Evolutionary conservation across 495 filamentous ascomycete genomes (phyloP).

Genomic region (Tetracladium marchalianum): DNA sequence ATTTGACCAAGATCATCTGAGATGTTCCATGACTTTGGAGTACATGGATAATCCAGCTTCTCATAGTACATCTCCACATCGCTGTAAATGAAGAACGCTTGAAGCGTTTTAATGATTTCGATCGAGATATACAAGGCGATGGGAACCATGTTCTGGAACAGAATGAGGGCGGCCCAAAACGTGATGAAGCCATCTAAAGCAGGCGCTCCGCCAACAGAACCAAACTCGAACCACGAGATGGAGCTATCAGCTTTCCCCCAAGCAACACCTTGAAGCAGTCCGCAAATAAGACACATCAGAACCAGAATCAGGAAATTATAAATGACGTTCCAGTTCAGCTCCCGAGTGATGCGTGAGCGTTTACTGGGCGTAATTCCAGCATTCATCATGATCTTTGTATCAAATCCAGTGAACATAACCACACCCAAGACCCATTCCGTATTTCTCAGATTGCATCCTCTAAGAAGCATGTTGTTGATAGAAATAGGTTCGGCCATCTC

Average conservation of each 20-base stretch:
- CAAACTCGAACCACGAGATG: slow-evolving; percentile 76
- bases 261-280: slow-evolving; percentile 71
- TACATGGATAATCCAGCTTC: slow-evolving; percentile 82
- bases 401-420: slow-evolving; percentile 92
- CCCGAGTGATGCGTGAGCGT: slow-evolving; percentile 77
- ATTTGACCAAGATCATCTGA: slow-evolving; percentile 98
- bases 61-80: slow-evolving; percentile 96
- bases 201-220: slow-evolving; percentile 68
- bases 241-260: slow-evolving; percentile 71
- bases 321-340: slow-evolving; percentile 95
- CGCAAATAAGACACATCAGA: slow-evolving; percentile 80
- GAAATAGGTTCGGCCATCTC: slow-evolving; percentile 87
- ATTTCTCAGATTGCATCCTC: slow-evolving; percentile 88
- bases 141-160: slow-evolving; percentile 97
- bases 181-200: slow-evolving; percentile 84
- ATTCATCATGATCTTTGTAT: slow-evolving; percentile 99
- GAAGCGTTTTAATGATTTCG: slow-evolving; percentile 86
- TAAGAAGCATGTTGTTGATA: slow-evolving; percentile 90
- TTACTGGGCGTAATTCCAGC: slow-evolving; percentile 95
- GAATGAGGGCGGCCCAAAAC: slow-evolving; percentile 87
- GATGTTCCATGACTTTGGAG: slow-evolving; percentile 98
- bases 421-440: slow-evolving; percentile 95
- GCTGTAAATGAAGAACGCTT: slow-evolving; percentile 97
- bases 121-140: slow-evolving; percentile 97
- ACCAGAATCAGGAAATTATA: slow-evolving; percentile 93